Percentiles rank a stretch among this genome's conserved stretches.
These are phyloP conservation scores for Verticillium isaacii DNA, from an alignment of 2,329 filamentous ascomycete species.

Conservation along the genomic window DNA sequence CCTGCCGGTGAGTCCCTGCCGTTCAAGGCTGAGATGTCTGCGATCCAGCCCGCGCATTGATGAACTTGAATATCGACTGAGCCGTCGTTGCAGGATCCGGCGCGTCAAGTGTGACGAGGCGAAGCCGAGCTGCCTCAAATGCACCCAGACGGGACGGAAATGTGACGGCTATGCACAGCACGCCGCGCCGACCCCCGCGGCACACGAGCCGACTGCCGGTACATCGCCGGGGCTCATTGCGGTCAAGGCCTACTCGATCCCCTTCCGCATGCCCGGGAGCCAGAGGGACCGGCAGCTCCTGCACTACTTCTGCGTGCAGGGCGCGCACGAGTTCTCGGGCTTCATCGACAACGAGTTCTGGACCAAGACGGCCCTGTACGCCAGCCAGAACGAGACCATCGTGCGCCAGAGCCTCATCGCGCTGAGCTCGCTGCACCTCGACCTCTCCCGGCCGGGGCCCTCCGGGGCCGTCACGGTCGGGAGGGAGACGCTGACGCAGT, in stretches of 20 bases:
- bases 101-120: conserved; percentile 54
- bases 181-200: background rate
- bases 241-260: conserved; percentile 10
- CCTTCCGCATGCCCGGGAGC: conserved; percentile 12
- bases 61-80: too few relatives aligned
- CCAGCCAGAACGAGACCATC: conserved; percentile 8
- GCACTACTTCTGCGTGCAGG: conserved; percentile 12
- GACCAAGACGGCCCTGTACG: conserved; percentile 7
- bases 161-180: conserved; percentile 47
- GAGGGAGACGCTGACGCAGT: background rate
- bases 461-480: background rate
- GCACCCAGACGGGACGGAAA: conserved; percentile 48
- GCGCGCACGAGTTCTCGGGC: conserved; percentile 9
- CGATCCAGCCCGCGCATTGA: too few relatives aligned
- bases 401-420: conserved; percentile 11
- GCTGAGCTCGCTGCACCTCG: conserved; percentile 10
- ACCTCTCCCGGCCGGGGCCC: background rate
- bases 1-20: background rate
- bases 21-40: too few relatives aligned
- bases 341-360: conserved; percentile 10
- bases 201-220: background rate
- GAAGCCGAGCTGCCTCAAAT: conserved; percentile 47
- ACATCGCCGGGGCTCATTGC: background rate
- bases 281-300: conserved; percentile 11
- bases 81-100: conserved; percentile 32